phyloP scores from a whole-genome alignment of 1,139 yeast species.

The Chernovozyma sophiae-reginae region DNA sequence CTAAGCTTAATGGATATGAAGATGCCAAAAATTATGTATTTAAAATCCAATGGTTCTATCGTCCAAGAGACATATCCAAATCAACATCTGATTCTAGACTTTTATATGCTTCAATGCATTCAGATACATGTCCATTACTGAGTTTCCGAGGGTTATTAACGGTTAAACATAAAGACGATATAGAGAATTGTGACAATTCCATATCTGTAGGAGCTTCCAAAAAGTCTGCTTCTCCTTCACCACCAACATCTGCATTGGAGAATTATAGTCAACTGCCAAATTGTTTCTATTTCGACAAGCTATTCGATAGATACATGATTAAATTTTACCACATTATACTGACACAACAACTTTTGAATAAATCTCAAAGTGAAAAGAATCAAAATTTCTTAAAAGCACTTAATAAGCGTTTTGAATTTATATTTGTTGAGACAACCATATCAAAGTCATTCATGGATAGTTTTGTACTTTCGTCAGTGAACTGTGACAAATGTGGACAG shows the following conservation, averaged over 20 bases:
- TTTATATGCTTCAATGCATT: slow-evolving; percentile 80
- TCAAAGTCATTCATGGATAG: slow-evolving; percentile 61
- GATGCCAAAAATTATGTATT: slow-evolving; percentile 51
- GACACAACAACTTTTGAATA: slow-evolving; percentile 43
- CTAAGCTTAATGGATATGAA: not conserved
- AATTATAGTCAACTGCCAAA: slow-evolving; percentile 56
- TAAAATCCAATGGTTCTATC: slow-evolving; percentile 86
- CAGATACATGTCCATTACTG: slow-evolving; percentile 74
- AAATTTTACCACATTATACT: slow-evolving; percentile 70
- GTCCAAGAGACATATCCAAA: slow-evolving; percentile 81
- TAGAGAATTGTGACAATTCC: slow-evolving; percentile 34
- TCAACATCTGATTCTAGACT: slow-evolving; percentile 68
- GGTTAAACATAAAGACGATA: slow-evolving; percentile 65
- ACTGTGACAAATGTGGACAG: slow-evolving; percentile 71
- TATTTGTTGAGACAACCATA: slow-evolving; percentile 71
- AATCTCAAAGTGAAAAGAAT: slow-evolving; percentile 50
- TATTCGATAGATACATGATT: slow-evolving; percentile 84
- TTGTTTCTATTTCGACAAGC: slow-evolving; percentile 77
- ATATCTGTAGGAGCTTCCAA: slow-evolving; percentile 2
- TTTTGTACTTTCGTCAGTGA: slow-evolving; percentile 50
- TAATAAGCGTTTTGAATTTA: slow-evolving; percentile 63
- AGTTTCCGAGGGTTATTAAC: slow-evolving; percentile 74
- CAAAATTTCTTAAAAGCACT: slow-evolving; percentile 57
- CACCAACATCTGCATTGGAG: slow-evolving; percentile 29
- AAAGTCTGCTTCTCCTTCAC: slow-evolving; percentile 16